These are phyloP conservation scores for Zhuliangozyma parablackwelliae DNA, from an alignment of 1,139 yeast species.

Conservation along the genomic window DNA sequence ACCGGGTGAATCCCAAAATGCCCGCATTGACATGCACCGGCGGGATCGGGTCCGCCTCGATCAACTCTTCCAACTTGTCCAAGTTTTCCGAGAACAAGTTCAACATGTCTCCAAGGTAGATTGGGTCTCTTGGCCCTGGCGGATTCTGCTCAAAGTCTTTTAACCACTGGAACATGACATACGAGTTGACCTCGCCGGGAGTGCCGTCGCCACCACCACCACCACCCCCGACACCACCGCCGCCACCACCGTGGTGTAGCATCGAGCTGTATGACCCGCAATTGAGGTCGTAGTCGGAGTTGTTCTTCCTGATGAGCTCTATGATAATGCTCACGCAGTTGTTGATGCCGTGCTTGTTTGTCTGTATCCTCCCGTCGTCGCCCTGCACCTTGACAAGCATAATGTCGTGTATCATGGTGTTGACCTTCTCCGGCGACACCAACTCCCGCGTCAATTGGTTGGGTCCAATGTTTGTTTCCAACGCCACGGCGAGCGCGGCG, in stretches of 20 bases:
- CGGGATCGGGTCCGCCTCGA: constrained; percentile 25
- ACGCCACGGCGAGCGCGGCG: constrained; percentile 43
- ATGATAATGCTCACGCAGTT: constrained; percentile 47
- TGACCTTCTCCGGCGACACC: constrained; percentile 34
- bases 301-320: constrained; percentile 44
- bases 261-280: constrained; percentile 39
- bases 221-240: constrained; percentile 19
- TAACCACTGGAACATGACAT: constrained; percentile 45
- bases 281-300: constrained; percentile 45
- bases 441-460: constrained; percentile 43
- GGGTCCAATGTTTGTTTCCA: constrained; percentile 48
- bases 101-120: constrained; percentile 44
- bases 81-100: constrained; percentile 37
- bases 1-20: constrained; percentile 38
- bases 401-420: constrained; percentile 37
- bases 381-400: constrained; percentile 23
- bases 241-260: constrained; percentile 22
- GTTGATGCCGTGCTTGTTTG: constrained; percentile 45
- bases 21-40: constrained; percentile 15
- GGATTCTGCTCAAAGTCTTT: constrained; percentile 47
- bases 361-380: constrained; percentile 13
- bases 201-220: constrained; percentile 17
- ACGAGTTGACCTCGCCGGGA: constrained; percentile 37
- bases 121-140: constrained; percentile 44
- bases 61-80: constrained; percentile 24